Conservation (phyloP, 1,139 yeast species). For the Pichia sp. region DNA sequence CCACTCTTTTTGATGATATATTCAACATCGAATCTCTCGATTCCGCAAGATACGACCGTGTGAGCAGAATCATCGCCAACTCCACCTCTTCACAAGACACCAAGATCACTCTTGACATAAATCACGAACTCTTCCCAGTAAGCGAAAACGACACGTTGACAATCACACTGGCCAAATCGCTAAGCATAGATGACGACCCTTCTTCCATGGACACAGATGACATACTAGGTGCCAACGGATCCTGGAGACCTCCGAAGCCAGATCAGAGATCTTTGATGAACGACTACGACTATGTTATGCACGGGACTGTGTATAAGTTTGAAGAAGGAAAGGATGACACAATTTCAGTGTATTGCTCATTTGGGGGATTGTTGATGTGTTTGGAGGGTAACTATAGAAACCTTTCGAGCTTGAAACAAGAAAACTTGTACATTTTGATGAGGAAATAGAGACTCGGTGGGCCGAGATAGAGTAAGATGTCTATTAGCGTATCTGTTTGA, state of each 20-base stretch:
- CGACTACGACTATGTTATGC: slow-evolving; percentile 97
- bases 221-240: slow-evolving; percentile 53
- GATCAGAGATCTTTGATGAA: slow-evolving; percentile 87
- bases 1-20: slow-evolving; percentile 89
- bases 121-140: slow-evolving; percentile 89
- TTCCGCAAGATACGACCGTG: slow-evolving; percentile 88
- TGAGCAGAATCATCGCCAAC: slow-evolving; percentile 81
- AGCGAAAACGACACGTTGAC: slow-evolving; percentile 74
- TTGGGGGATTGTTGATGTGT: slow-evolving; percentile 92
- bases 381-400: slow-evolving; percentile 94
- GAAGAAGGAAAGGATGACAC: slow-evolving; percentile 71
- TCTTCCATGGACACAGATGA: slow-evolving; percentile 30
- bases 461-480: not conserved
- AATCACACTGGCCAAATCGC: slow-evolving; percentile 78
- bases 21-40: slow-evolving; percentile 85
- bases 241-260: slow-evolving; percentile 90
- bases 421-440: slow-evolving; percentile 83
- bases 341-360: slow-evolving; percentile 87
- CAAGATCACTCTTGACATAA: slow-evolving; percentile 83
- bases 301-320: slow-evolving; percentile 95
- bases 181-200: slow-evolving; percentile 54
- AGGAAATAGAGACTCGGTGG: slow-evolving; percentile 45
- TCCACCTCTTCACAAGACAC: slow-evolving; percentile 83
- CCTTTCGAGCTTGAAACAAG: slow-evolving; percentile 85
- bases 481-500: not conserved